Percentiles rank a stretch among this genome's conserved stretches.
Conservation (phyloP, 1,284 basidiomycete species). For the Rhodotorula glutinis region DNA sequence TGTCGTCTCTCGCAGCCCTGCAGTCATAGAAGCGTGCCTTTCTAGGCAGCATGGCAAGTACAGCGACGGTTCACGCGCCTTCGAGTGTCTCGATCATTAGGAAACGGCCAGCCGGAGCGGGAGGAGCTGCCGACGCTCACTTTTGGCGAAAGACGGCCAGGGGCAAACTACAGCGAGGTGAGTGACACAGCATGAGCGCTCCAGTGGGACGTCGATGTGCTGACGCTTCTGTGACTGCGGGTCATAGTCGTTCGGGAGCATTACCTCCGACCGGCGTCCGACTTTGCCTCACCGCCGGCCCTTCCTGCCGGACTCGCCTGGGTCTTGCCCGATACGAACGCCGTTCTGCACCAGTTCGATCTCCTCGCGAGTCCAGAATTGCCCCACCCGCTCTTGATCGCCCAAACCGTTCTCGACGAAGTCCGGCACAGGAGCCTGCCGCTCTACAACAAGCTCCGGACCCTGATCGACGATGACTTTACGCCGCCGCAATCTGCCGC, state of each 20-base stretch:
- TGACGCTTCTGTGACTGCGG: too few species aligned
- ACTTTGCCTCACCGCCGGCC: conserved; percentile 75
- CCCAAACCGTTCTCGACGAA: conserved; percentile 95
- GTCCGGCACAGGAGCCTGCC: conserved; percentile 91
- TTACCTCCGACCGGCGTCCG: conserved; percentile 88
- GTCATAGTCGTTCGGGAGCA: conserved; percentile 90
- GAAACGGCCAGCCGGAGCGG: conserved; percentile 20
- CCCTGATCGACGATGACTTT: conserved; percentile 64
- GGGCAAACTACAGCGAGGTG: conserved; percentile 91
- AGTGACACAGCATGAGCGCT: too few species aligned
- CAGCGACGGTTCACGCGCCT: neutral
- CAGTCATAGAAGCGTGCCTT: too few species aligned
- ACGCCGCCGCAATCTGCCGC: neutral
- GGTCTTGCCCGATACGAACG: conserved; percentile 90
- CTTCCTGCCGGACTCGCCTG: conserved; percentile 57
- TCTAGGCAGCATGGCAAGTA: neutral
- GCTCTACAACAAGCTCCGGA: conserved; percentile 84
- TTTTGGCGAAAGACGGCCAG: conserved; percentile 69
- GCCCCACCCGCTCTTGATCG: conserved; percentile 62
- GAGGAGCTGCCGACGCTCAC: conserved; percentile 5
- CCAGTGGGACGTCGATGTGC: too few species aligned
- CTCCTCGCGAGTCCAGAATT: conserved; percentile 70
- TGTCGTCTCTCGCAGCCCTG: too few species aligned
- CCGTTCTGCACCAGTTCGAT: conserved; percentile 93
- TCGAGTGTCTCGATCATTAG: conserved; percentile 19